Base-by-base conservation (phyloP, 495 filamentous ascomycete genomes). In the Xylaria palmicola region DNA sequence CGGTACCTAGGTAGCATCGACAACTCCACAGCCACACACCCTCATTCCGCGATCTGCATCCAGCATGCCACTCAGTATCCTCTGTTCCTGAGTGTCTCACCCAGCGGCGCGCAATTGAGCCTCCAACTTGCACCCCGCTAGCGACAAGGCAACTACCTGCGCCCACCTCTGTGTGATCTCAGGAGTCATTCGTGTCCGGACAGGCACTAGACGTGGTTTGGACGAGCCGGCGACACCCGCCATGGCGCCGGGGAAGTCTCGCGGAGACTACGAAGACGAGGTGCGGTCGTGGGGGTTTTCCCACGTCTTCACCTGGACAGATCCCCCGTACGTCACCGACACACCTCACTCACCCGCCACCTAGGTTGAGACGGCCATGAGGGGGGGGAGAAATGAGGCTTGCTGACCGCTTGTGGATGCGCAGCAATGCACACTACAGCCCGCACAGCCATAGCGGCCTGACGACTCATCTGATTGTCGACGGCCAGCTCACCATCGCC, bases 301-400 rank as follows among this genome's bases (percentile, higher is more conserved):
- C 1, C 79, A 86, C 68, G 87, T 92, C 60, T 93, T 92, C 59
- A 92, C 89, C 22, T 94, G 91, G 90, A 84, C 81, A 6, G 91
- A 96, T 77, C 77, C 84, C 26, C 85, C 86, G 85, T 90, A 85
- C 53, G 82, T 79, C 15, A 49, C n/a, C n/a, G n/a, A 61, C 32
- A 22, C 34, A 19, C 26, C 6, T 22, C 9, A 44, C 45, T 20
- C 48, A 37, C 15, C 48, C 13, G 36, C n/a, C n/a, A n/a, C n/a
- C n/a, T n/a, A 29, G 27, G 24, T 37, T 19, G 50, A 56, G 26
- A 45, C 36, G 45, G 43, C 15, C 32, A 43, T n/a, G 62, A 52
- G 30, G 43, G 41, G 43, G 41, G 20, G 39, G 19, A 55, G 53
- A 27, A 49, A 40, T 15, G 56, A 64, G 41, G 55, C 29, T 47